Base-by-base conservation (phyloP, 2,329 filamentous ascomycete genomes). In the Scytalidium lignicola region DNA sequence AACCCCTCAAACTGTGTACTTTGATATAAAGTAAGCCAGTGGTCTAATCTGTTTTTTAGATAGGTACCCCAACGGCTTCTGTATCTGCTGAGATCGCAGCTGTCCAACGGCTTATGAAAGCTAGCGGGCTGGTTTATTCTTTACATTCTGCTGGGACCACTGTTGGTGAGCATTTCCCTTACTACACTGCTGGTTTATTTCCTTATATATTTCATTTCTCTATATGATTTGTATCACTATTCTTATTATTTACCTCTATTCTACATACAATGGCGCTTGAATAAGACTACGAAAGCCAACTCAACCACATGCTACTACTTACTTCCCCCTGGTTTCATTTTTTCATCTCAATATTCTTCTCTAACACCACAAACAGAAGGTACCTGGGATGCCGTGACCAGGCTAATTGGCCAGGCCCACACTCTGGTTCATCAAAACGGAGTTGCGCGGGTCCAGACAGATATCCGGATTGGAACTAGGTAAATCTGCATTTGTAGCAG, bases 141-240 rank as follows among this genome's bases (percentile, higher is more conserved):
- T 93, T 97, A 89, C 92, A 97, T 70, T 91, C 88, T 21, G 91
- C 90, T 2, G 93, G 92, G 12, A 96, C 92, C 0, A 97, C 92
- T 0, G 80, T 97, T 48, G 90, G 90, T 93, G 73, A 51, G 83
- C n/a, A n/a, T n/a, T n/a, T 74, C 19, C 8, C 19, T 23, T 26
- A 17, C n/a, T n/a, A n/a, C n/a, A n/a, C n/a, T n/a, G n/a, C n/a
- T n/a, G n/a, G n/a, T n/a, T n/a, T n/a, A n/a, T n/a, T n/a, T n/a
- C n/a, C n/a, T n/a, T n/a, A n/a, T n/a, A n/a, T n/a, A n/a, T n/a
- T n/a, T n/a, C n/a, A n/a, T n/a, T n/a, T n/a, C n/a, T n/a, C n/a
- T n/a, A n/a, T n/a, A n/a, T n/a, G n/a, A n/a, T n/a, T n/a, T n/a
- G n/a, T n/a, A n/a, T n/a, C n/a, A n/a, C n/a, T n/a, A n/a, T n/a